Evolutionary conservation across 78 protist species (phyloP), one percentile per base, ranked within the genome.

Genomic region (Dictyostelium intermedium): DNA sequence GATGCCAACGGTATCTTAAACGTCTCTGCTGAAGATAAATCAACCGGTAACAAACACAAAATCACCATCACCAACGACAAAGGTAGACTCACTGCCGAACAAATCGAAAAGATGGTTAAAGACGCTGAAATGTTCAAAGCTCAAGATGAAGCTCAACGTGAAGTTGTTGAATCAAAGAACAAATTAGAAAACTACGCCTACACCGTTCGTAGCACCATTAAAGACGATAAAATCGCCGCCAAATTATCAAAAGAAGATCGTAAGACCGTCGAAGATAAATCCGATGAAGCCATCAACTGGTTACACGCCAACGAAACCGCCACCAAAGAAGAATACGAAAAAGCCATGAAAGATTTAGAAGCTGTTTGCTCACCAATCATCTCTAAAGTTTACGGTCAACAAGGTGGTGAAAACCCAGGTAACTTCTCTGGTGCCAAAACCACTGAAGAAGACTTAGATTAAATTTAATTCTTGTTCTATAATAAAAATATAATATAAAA

Each of bases 11-110:
- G 97, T 45, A 98, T 98, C 97, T 85, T 99, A 82, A 96, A 98
- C 83, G 99, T 99, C 35, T 27, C 97, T 27, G 99, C 99, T 13
- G 87, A 35, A 87, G 99, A 99, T 79, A 96, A 98, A 97, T 3
- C 96, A 72, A 92, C 99, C 5, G 99, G 98, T 69, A 73, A 92
- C 92, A 80, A 8, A 47, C 91, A 92, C 93, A 85, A 80, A 80
- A 98, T 98, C 96, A 96, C 97, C 92, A 99, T 99, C 97, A 98
- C 98, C 95, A 97, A 97, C 97, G 99, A 98, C 97, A 97, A 97
- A 96, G 99, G 98, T 61, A 98, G 99, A 41, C 97, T 98, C 70
- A 56, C 97, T 61, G 53, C 87, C 81, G 97, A 94, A 63, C 99
- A 99, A 78, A 97, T 99, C 82, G 99, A 98, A 91, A 96, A 98